phyloP scores from a whole-genome alignment of 352 stramenopile genomes.

The Phytophthora nicotianae region DNA sequence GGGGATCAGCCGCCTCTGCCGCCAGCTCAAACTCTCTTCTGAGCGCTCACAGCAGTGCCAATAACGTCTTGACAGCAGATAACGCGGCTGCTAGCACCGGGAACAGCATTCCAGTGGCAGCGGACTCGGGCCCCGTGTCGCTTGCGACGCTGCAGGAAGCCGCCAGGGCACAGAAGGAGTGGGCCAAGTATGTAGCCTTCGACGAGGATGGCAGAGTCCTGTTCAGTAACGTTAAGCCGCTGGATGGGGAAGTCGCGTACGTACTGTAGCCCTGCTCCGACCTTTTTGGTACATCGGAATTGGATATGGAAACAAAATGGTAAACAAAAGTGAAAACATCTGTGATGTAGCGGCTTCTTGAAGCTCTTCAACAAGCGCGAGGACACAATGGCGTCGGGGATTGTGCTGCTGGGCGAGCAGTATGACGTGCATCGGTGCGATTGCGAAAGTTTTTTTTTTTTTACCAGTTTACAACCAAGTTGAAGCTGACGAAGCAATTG shows the following conservation, averaged over 20 bases:
- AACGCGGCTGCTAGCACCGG: slow-evolving; percentile 1
- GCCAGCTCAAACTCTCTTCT: slow-evolving; percentile 17
- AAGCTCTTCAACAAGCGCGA: slow-evolving; percentile 85
- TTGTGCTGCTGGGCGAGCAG: slow-evolving; percentile 76
- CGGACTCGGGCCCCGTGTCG: slow-evolving; percentile 33
- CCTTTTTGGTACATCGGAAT: too few species aligned
- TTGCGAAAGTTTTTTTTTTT: slow-evolving; percentile 1
- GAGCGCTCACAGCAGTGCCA: slow-evolving; percentile 18
- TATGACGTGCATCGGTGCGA: slow-evolving; percentile 82
- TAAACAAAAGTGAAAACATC: slow-evolving; percentile 4
- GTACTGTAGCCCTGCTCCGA: slow-evolving; percentile 5
- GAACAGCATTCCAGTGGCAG: slow-evolving; percentile 2
- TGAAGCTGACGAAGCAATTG: slow-evolving; percentile 8
- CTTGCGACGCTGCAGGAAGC: slow-evolving; percentile 54
- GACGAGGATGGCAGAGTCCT: slow-evolving; percentile 61
- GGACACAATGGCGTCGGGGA: slow-evolving; percentile 71
- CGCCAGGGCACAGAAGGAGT: slow-evolving; percentile 71
- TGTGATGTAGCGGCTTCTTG: slow-evolving; percentile 37
- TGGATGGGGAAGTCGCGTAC: slow-evolving; percentile 68
- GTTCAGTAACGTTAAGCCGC: slow-evolving; percentile 57
- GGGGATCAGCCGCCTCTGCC: slow-evolving; percentile 1
- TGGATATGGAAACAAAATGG: too few species aligned
- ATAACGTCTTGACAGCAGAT: slow-evolving; percentile 23
- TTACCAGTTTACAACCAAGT: background rate
- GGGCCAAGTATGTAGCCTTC: slow-evolving; percentile 65